Evolutionary conservation across 192 early-diverging fungal species (phyloP), one percentile per base, ranked within the genome.

Genomic region (Spizellomyces sp.): DNA sequence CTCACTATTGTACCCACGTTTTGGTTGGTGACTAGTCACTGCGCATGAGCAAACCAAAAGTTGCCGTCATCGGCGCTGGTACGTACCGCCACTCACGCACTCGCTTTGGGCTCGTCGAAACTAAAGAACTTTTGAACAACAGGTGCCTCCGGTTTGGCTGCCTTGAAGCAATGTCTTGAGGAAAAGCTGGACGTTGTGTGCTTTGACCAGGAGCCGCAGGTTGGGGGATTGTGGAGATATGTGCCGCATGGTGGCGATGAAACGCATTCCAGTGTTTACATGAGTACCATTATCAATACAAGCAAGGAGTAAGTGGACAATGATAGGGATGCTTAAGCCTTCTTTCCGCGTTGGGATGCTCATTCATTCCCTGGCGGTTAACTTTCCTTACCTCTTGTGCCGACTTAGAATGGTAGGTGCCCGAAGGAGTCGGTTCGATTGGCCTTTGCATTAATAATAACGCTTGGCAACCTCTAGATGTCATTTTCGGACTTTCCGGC

Each of bases 191-290:
- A 85, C 9, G 77, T 80, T 1, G 79, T 85, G 9, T 83, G 76
- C 52, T 89, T 89, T 72, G 88, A 89, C 65, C 76, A 77, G 62
- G 80, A 77, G 22, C 61, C 66, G n/a, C 62, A 79, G 45, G 64
- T 81, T 14, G 86, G 84, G 43, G 88, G 88, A 2, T 70, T 87
- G 9, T 89, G 88, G 88, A 66, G 80, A 66, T 89, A 86, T 70
- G 78, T 78, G 46, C 75, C 75, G 4, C 27, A 64, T 9, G 67
- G 50, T 14, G 79, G 77, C 9, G 74, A 83, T 45, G 76, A 83
- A 42, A 74, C 77, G 6, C 81, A 85, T 48, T 85, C 84, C 5
- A 87, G 84, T 21, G 76, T 86, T 5, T 89, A 87, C 77, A 75
- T 76, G 75, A 81, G 77, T 15, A 80, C 80, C 0, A 79, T 85